Base-by-base conservation (phyloP, 139 green algal genomes). In the Trebouxia sp. region DNA sequence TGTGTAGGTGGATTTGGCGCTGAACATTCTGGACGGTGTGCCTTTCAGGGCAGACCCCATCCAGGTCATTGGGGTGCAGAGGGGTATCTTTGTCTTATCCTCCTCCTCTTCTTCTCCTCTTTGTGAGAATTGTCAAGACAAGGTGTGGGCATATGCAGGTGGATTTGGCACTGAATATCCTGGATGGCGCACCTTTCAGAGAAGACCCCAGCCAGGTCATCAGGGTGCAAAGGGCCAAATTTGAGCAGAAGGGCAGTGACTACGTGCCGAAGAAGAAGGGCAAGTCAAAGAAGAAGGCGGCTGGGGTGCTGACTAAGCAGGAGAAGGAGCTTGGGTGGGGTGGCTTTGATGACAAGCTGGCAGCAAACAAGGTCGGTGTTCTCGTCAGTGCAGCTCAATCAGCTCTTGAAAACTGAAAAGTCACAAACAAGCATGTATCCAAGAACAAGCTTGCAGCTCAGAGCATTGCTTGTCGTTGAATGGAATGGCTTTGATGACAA, bases 401-500 rank as follows among this genome's bases (percentile, higher is more conserved):
- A n/a, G n/a, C n/a, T n/a, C n/a, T n/a, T n/a, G n/a, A n/a, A n/a
- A n/a, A 55, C 55, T 38, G 24, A 38, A 39, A 12, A 42, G 3
- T 12, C 35, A 58, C 69, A 58, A 78, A 26, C 39, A 69, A 35
- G 56, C 56, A 69, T 37, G 56, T n/a, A 35, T 14, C 10, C 26
- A 24, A 24, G 15, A 15, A 78, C 20, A 78, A 12, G 48, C 5
- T 15, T 15, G 1, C 4, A 28, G 66, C 32, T 50, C 15, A 15
- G 15, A 50, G 3, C 10, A 76, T 22, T 15, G 66, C 26, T 30
- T 11, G 3, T 48, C 28, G 4, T 98, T 75, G 90, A 90, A 9
- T 98, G 94, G 94, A 86, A 84, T 24, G 96, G 96, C 42, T 98
- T 97, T 83, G 96, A 99, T 83, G 96, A 99, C 81, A 84, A 83